These are phyloP conservation scores for Fonsecaea pedrosoi DNA, from an alignment of 2,329 filamentous ascomycete genomes.

Conservation along the genomic window DNA sequence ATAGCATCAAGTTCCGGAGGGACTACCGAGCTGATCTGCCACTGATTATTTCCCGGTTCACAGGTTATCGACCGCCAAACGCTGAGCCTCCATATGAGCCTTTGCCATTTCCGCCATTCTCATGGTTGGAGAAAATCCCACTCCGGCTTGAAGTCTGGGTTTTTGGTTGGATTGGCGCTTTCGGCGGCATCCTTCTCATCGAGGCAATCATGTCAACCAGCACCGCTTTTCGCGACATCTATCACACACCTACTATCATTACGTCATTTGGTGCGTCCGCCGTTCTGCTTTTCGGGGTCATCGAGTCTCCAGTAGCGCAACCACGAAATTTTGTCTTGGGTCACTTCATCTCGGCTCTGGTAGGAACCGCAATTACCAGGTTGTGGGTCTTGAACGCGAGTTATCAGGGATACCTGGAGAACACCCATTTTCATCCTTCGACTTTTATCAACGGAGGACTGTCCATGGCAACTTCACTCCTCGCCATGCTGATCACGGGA, in stretches of 20 bases:
- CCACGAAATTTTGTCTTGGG: constrained; percentile 46
- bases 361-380: constrained; percentile 45
- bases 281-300: constrained; percentile 45
- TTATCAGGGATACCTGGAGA: constrained; percentile 40
- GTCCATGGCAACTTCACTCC: constrained; percentile 44
- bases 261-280: constrained; percentile 42
- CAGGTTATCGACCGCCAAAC: constrained; percentile 23
- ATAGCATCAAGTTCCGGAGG: constrained; percentile 10
- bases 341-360: constrained; percentile 45
- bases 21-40: constrained; percentile 22
- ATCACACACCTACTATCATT: constrained; percentile 36
- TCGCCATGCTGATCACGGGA: constrained; percentile 46
- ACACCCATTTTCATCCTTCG: constrained; percentile 41
- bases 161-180: constrained; percentile 31
- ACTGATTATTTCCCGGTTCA: constrained; percentile 23
- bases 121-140: constrained; percentile 25
- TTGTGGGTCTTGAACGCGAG: constrained; percentile 45
- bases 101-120: constrained; percentile 27
- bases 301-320: constrained; percentile 45
- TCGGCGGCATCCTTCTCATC: constrained; percentile 31
- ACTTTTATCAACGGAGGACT: constrained; percentile 34
- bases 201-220: constrained; percentile 35
- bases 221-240: constrained; percentile 33
- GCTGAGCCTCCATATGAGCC: constrained; percentile 24
- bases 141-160: constrained; percentile 47